These are phyloP conservation scores for Ustilago tritici DNA, from an alignment of 1,284 basidiomycete genomes.

Conservation along the genomic window DNA sequence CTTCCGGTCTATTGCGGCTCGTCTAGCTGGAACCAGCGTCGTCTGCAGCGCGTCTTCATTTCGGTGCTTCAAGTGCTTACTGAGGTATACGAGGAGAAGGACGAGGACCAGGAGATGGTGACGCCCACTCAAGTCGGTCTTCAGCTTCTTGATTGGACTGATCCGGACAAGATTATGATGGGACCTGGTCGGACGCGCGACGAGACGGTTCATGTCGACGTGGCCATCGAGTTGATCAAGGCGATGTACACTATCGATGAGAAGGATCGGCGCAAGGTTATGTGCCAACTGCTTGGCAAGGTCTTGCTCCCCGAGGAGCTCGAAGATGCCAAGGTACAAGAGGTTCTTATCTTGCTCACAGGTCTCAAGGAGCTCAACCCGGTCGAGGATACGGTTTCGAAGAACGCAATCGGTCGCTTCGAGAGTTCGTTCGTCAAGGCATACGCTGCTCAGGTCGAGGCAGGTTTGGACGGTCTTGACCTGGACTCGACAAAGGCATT, in stretches of 20 bases:
- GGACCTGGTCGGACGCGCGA: slow-evolving; percentile 71
- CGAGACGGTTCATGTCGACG: slow-evolving; percentile 79
- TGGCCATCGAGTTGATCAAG: slow-evolving; percentile 81
- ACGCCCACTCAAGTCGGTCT: slow-evolving; percentile 82
- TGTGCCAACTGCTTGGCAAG: slow-evolving; percentile 83
- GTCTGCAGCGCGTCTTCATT: slow-evolving; percentile 84
- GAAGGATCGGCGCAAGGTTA: slow-evolving; percentile 80
- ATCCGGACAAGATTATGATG: slow-evolving; percentile 83
- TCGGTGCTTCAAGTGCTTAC: slow-evolving; percentile 79
- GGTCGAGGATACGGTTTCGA: slow-evolving; percentile 75
- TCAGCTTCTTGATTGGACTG: slow-evolving; percentile 92
- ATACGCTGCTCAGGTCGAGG: slow-evolving; percentile 47
- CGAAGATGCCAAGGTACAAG: slow-evolving; percentile 71
- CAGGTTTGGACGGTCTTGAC: slow-evolving; percentile 32
- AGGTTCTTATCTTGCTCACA: slow-evolving; percentile 41
- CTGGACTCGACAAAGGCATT: slow-evolving; percentile 23
- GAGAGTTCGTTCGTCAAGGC: slow-evolving; percentile 71
- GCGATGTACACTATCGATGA: slow-evolving; percentile 73
- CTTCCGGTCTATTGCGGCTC: slow-evolving; percentile 94
- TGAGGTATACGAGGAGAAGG: slow-evolving; percentile 79
- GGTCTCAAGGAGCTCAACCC: slow-evolving; percentile 51
- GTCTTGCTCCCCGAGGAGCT: slow-evolving; percentile 79
- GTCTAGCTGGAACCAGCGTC: slow-evolving; percentile 80
- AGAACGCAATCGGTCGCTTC: slow-evolving; percentile 80
- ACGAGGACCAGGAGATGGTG: slow-evolving; percentile 83